These are phyloP conservation scores for Neonectria hederae DNA, from an alignment of 2,329 filamentous ascomycete species.

Conservation along the genomic window DNA sequence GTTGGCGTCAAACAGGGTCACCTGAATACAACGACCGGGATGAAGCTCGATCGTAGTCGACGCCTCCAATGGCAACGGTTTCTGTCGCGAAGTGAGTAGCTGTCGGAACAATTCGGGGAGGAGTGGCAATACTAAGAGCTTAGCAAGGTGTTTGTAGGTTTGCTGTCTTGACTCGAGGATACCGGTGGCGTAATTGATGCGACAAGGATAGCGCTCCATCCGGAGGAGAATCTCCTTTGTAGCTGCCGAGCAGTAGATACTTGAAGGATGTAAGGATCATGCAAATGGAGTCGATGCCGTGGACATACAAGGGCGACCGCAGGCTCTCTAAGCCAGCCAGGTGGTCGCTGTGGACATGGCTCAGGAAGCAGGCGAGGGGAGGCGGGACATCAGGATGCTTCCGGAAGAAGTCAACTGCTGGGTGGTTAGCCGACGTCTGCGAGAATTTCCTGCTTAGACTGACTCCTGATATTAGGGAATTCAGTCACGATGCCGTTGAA, in stretches of 20 bases:
- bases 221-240: slow-evolving; percentile 83
- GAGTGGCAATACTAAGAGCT: slow-evolving; percentile 64
- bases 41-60: slow-evolving; percentile 79
- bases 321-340: slow-evolving; percentile 81
- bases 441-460: not conserved
- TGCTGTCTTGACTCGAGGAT: slow-evolving; percentile 78
- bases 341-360: slow-evolving; percentile 93
- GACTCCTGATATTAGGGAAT: slow-evolving; percentile 80
- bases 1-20: slow-evolving; percentile 90
- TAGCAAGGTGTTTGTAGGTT: slow-evolving; percentile 80
- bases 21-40: slow-evolving; percentile 74
- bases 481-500: slow-evolving; percentile 78
- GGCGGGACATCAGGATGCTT: slow-evolving; percentile 60
- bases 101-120: rapidly evolving
- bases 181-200: slow-evolving; percentile 82
- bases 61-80: slow-evolving; percentile 83
- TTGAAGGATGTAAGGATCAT: slow-evolving; percentile 34
- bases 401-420: slow-evolving; percentile 83
- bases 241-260: slow-evolving; percentile 86
- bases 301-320: slow-evolving; percentile 74
- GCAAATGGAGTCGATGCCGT: not conserved
- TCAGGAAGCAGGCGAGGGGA: slow-evolving; percentile 86
- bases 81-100: slow-evolving; percentile 53
- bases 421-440: slow-evolving; percentile 3
- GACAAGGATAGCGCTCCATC: slow-evolving; percentile 80